Base-by-base conservation (phyloP, 495 filamentous ascomycete species). In the Aspergillus coremiiformis region DNA sequence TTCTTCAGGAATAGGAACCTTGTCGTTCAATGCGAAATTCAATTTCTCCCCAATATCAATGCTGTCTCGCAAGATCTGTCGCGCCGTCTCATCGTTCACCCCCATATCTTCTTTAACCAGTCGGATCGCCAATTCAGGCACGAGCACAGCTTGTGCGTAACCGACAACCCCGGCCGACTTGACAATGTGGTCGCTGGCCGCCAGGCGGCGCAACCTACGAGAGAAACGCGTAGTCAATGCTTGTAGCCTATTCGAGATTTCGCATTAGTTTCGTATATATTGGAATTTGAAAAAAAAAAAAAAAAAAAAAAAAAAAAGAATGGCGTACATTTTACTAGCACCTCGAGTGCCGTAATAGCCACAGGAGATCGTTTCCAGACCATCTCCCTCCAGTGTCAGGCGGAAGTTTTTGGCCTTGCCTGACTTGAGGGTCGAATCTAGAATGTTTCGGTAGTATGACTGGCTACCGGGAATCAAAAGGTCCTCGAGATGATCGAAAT, bases 301-400 rank as follows among this genome's bases (percentile, higher is more conserved):
- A n/a, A n/a, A n/a, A n/a, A n/a, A n/a, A n/a, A n/a, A n/a, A n/a
- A n/a, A n/a, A n/a, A n/a, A n/a, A n/a, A n/a, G n/a, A n/a, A n/a
- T n/a, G n/a, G n/a, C 74, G 49, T 68, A 84, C 80, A 88, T 78
- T 47, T 78, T 78, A 20, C 77, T 75, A 17, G 87, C 73, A 0
- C 93, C 93, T 47, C 85, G 77, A 1, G 84, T 78, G 1, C 93
- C 93, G 65, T 96, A 98, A 63, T 97, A 98, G 0, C 93, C 93
- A 23, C 84, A 83, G 3, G 69, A 79, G 39, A 79, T 73, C 6
- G 49, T 66, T 53, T 73, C 73, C 33, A 72, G 46, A 3, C 62
- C 63, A 47, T 73, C 65, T 22, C 60, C 62, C 39, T 53, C 43
- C 21, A 75, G 37, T 3, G 71, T 79, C 53, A 82, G 75, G 30